Evolutionary conservation across 805 yeast species (phyloP).

Genomic region (Hemisphaericaspora nanyangensis): DNA sequence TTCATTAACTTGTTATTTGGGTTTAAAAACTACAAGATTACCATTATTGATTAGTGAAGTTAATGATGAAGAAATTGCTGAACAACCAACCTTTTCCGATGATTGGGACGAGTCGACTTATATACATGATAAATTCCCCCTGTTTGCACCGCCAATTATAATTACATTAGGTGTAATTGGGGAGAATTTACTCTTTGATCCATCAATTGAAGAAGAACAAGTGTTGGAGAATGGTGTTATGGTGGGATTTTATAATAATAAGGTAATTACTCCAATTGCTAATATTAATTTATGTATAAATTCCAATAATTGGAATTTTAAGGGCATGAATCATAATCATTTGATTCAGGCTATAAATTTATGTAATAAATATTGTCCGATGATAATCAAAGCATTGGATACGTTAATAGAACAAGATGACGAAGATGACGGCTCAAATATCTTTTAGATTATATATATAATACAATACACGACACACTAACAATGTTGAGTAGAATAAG

Average conservation of each 20-base stretch:
- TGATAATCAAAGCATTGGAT: slow-evolving; percentile 59
- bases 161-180: slow-evolving; percentile 78
- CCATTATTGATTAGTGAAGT: slow-evolving; percentile 70
- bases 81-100: slow-evolving; percentile 87
- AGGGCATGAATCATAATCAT: slow-evolving; percentile 49
- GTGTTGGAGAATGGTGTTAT: slow-evolving; percentile 83
- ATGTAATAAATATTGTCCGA: slow-evolving; percentile 57
- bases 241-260: slow-evolving; percentile 65
- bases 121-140: slow-evolving; percentile 17
- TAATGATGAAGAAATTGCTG: slow-evolving; percentile 73
- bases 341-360: slow-evolving; percentile 54
- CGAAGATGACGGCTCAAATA: slow-evolving; percentile 26
- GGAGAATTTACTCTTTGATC: slow-evolving; percentile 68
- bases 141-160: slow-evolving; percentile 67
- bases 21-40: slow-evolving; percentile 70
- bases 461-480: slow-evolving; percentile 15
- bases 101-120: slow-evolving; percentile 66
- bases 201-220: slow-evolving; percentile 82
- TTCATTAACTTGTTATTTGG: slow-evolving; percentile 77
- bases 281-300: slow-evolving; percentile 60
- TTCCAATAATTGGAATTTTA: slow-evolving; percentile 41
- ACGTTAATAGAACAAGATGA: slow-evolving; percentile 39
- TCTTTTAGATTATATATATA: slow-evolving; percentile 22
- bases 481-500: slow-evolving; percentile 72
- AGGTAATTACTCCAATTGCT: slow-evolving; percentile 68